phyloP scores from a whole-genome alignment of 768 basidiomycete genomes.

The Galerina sulciceps region DNA sequence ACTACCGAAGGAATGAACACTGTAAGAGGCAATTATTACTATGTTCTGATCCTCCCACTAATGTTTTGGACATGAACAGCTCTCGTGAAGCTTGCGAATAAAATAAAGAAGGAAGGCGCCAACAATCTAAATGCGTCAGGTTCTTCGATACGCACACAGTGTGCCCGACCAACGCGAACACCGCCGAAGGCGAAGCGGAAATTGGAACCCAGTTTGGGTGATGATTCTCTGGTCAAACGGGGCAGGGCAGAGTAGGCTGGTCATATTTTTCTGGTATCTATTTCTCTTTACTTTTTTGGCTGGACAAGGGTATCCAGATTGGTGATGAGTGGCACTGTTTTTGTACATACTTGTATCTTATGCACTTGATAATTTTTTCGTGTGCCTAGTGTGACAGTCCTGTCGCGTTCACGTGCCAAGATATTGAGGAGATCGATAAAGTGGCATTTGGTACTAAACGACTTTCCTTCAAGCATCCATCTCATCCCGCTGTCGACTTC shows the following conservation, averaged over 20 bases:
- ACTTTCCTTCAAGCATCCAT: constrained; percentile 15
- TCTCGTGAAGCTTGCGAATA: constrained; percentile 40
- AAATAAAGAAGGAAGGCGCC: constrained; percentile 35
- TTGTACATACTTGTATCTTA: background rate
- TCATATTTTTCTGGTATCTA: background rate
- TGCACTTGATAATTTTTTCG: background rate
- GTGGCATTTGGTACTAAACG: constrained; percentile 16
- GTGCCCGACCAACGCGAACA: constrained; percentile 33
- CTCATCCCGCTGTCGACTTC: constrained; percentile 26
- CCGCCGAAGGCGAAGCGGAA: constrained; percentile 39
- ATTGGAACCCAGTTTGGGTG: constrained; percentile 29
- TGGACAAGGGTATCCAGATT: too few species aligned
- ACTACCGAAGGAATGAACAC: constrained; percentile 54
- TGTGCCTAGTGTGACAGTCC: background rate
- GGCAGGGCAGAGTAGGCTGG: constrained; percentile 5
- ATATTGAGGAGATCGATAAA: constrained; percentile 30
- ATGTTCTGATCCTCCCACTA: background rate
- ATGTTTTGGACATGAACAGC: constrained; percentile 23
- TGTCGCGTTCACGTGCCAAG: constrained; percentile 25
- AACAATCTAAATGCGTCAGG: background rate
- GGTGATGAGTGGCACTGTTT: too few species aligned
- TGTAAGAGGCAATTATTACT: constrained; percentile 33
- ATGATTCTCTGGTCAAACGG: constrained; percentile 30
- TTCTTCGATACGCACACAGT: constrained; percentile 28
- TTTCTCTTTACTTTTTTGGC: background rate